Base-by-base conservation (phyloP, 2,329 filamentous ascomycete species). In the Lecanoromycetidae sp. region DNA sequence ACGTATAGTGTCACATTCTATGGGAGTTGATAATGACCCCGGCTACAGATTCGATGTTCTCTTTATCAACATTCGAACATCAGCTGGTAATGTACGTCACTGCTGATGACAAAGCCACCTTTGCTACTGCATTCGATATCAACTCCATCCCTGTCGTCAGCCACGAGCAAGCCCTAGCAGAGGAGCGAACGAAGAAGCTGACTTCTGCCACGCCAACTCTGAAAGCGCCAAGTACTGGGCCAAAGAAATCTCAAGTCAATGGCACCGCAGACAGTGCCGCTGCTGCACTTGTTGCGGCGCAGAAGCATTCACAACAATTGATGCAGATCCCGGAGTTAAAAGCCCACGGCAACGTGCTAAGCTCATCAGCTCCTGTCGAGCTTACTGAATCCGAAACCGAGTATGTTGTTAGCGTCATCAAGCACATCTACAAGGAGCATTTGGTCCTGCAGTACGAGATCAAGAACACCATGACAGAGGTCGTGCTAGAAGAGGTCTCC, bases 71-170 rank as follows among this genome's bases (percentile, higher is more conserved):
- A 50, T 93, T 98, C 52, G 91, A 96, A 71, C 90, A 96, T 63
- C 88, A 96, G 63, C 80, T 98, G 42, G 88, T 95, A 56, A 84
- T 94, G 79, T 98, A 98, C 60, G 90, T 98, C 57, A 94, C 88
- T 15, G 87, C 88, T 10, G 85, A 87, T 45, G 86, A 91, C 60
- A 87, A 88, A 64, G 78, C 82, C 34, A 85, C 83, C 0, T 98
- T 96, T 58, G 77, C 82, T 33, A 71, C 72, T 27, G 82, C 91
- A 5, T 98, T 98, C 71, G 90, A 96, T 62, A 82, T 98, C 59
- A 79, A 82, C 58, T 82, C 83, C 60, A 84, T 98, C 37, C 91
- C 91, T 4, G 80, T 95, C 39, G 91, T 98, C 56, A 94, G 87
- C 17, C 81, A 91, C 50, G 91, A 96, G 65, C 87, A 98, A 70